phyloP scores from a whole-genome alignment of 2,329 filamentous ascomycete genomes.

The Annulohypoxylon truncatum region DNA sequence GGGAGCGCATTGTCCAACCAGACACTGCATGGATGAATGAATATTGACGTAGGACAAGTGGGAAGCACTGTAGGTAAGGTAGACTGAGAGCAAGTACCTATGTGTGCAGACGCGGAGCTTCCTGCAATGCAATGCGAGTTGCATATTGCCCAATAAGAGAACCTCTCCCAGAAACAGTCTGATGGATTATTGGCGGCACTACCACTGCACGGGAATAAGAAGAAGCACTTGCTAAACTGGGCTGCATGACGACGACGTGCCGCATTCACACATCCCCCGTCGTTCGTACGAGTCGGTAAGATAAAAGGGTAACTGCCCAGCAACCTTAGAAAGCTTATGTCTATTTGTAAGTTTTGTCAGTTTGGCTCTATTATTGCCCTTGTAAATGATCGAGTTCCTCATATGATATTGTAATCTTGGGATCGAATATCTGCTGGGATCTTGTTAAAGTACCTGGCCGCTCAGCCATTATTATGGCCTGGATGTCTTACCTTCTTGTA shows the following conservation, averaged over 20 bases:
- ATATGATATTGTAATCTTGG: neutral
- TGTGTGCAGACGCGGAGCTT: conserved; percentile 15
- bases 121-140: conserved; percentile 7
- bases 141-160: conserved; percentile 14
- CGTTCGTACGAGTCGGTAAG: conserved; percentile 24
- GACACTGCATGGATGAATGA: conserved; percentile 23
- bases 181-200: conserved; percentile 6
- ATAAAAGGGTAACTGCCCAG: conserved; percentile 31
- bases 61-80: neutral
- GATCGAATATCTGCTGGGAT: neutral
- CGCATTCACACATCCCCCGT: conserved; percentile 6
- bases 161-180: conserved; percentile 1
- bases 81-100: neutral
- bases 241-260: conserved; percentile 26
- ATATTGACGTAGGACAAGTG: conserved; percentile 29
- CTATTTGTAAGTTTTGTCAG: conserved; percentile 6
- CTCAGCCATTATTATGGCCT: neutral
- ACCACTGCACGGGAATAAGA: conserved; percentile 25
- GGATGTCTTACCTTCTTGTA: conserved; percentile 6
- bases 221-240: conserved; percentile 7
- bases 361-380: neutral
- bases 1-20: conserved; percentile 28
- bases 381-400: neutral
- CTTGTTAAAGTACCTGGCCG: neutral
- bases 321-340: conserved; percentile 4